Evolutionary conservation across 202 grass and related monocot genomes (phyloP).

Genomic region (Eragrostis tef): DNA sequence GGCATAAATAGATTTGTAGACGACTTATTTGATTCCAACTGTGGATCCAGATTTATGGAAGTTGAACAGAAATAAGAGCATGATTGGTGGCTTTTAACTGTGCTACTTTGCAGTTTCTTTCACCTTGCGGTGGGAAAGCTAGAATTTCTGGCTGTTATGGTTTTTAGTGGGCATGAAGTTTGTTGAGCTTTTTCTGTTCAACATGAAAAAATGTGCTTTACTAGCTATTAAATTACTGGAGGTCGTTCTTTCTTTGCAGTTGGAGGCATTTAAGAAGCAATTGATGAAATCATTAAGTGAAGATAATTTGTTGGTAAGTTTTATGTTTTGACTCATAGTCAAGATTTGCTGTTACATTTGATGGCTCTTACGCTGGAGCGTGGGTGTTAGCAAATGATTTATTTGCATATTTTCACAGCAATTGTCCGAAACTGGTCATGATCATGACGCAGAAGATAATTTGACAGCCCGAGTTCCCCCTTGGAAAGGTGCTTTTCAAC

Average conservation of each 20-base stretch:
- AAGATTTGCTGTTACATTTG: neutral
- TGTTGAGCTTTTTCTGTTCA: conserved; percentile 10
- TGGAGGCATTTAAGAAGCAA: conserved; percentile 95
- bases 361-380: neutral
- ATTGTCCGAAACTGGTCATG: conserved; percentile 61
- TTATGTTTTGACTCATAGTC: conserved; percentile 19
- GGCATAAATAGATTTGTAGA: neutral
- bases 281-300: conserved; percentile 83
- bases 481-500: conserved; percentile 58
- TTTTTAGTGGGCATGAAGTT: neutral
- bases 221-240: conserved; percentile 14
- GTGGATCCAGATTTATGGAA: neutral
- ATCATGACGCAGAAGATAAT: conserved; percentile 53
- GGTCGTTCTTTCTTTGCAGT: conserved; percentile 48
- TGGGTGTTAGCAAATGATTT: conserved; percentile 34
- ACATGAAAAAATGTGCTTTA: neutral
- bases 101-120: neutral
- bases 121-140: conserved; percentile 3
- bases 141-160: neutral
- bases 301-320: conserved; percentile 77
- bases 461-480: conserved; percentile 45
- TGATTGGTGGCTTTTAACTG: neutral
- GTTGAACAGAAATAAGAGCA: neutral
- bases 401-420: conserved; percentile 53
- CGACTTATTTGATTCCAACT: neutral